Evolutionary conservation across 768 basidiomycete genomes (phyloP), one percentile per base, ranked within the genome.

Genomic region (Lactarius sp.): DNA sequence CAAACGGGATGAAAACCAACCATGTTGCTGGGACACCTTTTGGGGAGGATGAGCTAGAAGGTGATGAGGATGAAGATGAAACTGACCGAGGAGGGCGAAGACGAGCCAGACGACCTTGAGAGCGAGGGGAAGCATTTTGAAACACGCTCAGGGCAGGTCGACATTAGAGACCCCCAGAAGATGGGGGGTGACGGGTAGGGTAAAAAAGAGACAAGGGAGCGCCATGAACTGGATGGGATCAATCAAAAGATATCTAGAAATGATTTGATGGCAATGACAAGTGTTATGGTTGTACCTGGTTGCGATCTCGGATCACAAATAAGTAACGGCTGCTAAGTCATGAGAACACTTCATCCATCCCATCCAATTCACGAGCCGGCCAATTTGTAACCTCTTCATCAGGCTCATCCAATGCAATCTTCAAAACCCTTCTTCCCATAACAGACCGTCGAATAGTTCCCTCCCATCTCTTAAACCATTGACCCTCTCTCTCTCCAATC

Each of bases 391-490:
- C 27, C 13, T 55, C 53, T 1, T 52, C 62, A 37, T 72, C 67
- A 4, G 71, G 70, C 16, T 59, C 52, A 42, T 46, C 46, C 53
- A 73, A 41, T 5, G 66, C 59, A 8, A 31, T 60, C 9, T 44
- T 54, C 5, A 70, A 61, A 51, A 65, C 61, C 27, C 37, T 63
- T 14, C 49, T 60, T 20, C 37, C 64, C 18, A 75, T 65, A 2
- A 92, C 88, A 0, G 83, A 84, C 27, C 82, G 78, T 49, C 76
- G 77, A 59, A 94, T 90, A 1, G 83, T 78, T 31, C 77, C 78
- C 69, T 92, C 88, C 90, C 92, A 93, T 58, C 77, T 77, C 71
- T 79, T 81, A 72, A 92, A 88, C 91, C 91, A 94, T 65, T 87
- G 82, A 8, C 85, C 87, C 73, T 93, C 92, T 64, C 79, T 79